Evolutionary conservation across 1,139 yeast species (phyloP), one percentile per base, ranked within the genome.

Genomic region (Meyerozyma carpophila): DNA sequence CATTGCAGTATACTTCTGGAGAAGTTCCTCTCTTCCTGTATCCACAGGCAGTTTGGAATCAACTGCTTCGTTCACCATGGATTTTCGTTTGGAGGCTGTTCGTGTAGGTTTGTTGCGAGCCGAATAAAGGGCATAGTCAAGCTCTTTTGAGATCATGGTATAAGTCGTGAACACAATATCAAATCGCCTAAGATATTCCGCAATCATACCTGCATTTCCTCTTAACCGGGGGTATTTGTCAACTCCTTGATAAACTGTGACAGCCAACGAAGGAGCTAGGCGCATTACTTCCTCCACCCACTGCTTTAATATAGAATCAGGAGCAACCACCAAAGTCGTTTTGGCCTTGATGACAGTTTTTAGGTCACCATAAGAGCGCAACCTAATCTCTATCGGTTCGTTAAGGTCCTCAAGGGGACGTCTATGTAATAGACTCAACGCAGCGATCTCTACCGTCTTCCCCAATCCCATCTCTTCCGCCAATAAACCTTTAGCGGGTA

Each of bases 391-490:
- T 1, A 67, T 48, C 4, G 63, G 59, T 31, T 73, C 70, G 43
- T 73, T 75, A 9, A 64, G 51, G 49, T 82, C 84, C 13, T 56
- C 59, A 0, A 49, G 41, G 0, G 75, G 75, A 16, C 88, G 61
- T 24, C 70, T 80, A 58, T 91, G 84, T 44, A 82, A 57, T 3
- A 82, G 58, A 0, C 84, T 64, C 31, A 90, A 63, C 0, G 95
- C 72, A 2, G 89, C 70, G 7, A 89, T 69, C 59, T 93, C 98
- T 2, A 93, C 82, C 0, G 98, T 91, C 58, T 93, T 93, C 0
- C 98, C 98, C 5, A 93, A 72, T 0, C 98, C 98, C 98, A 93
- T 93, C 62, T 93, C 98, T 58, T 91, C 98, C 1, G 94, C 85
- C 34, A 91, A 61, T 8, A 91, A 65, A 0, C 93, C 96, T 45